Conservation (phyloP, 345 rosid genomes). For the Melaleuca quinquenervia region DNA sequence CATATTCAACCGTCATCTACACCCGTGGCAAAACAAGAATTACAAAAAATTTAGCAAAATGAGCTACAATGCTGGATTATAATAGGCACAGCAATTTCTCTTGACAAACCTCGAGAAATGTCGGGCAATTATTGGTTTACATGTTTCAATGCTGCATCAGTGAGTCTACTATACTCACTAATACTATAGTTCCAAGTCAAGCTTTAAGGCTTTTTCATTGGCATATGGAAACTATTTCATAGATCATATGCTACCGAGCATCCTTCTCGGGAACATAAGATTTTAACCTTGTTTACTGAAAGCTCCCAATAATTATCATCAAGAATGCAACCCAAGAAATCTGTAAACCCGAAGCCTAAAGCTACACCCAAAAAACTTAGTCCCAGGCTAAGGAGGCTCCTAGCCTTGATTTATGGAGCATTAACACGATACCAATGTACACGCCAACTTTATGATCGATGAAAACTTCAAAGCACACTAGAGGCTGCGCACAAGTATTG, state of each 20-base stretch:
- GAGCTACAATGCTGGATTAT: background rate
- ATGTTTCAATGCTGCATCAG: background rate
- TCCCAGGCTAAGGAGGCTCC: background rate
- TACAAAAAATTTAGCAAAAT: background rate
- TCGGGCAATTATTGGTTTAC: background rate
- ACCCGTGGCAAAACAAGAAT: background rate
- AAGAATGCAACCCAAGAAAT: background rate
- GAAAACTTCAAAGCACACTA: background rate
- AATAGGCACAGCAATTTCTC: background rate
- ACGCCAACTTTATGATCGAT: background rate
- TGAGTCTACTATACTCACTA: background rate
- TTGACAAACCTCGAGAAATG: background rate
- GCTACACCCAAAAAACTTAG: background rate
- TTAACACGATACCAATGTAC: background rate
- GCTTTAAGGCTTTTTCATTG: background rate
- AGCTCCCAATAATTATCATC: background rate
- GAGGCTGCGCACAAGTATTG: background rate
- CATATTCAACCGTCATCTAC: background rate
- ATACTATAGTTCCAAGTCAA: background rate
- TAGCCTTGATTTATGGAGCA: background rate
- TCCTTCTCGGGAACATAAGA: background rate
- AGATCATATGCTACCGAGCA: background rate
- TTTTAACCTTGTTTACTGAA: background rate
- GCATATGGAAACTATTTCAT: background rate
- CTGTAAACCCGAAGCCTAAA: background rate